phyloP scores from a whole-genome alignment of 345 rosid genomes.

The Noccaea bulbosa region DNA sequence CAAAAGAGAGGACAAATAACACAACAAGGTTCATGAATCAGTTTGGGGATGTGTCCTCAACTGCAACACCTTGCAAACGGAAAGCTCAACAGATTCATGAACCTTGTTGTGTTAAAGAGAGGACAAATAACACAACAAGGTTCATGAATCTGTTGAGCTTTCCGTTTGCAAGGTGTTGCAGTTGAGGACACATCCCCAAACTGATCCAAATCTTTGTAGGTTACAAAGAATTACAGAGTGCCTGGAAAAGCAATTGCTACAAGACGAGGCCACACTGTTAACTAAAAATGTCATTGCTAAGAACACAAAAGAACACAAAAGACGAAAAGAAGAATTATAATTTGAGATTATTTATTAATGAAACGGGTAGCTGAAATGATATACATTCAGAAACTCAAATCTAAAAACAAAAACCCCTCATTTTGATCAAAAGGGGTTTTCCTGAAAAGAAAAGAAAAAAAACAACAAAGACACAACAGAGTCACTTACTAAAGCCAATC shows the following conservation, averaged over 20 bases:
- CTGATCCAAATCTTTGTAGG: not conserved
- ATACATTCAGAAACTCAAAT: constrained; percentile 61
- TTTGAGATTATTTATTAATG: constrained; percentile 50
- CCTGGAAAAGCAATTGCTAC: constrained; percentile 3
- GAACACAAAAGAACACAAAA: not conserved
- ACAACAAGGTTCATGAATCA: too few species aligned
- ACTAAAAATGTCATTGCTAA: not conserved
- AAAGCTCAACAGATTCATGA: not conserved
- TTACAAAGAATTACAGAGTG: not conserved
- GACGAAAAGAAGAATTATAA: not conserved
- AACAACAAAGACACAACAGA: constrained; percentile 48
- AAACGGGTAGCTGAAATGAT: constrained; percentile 68
- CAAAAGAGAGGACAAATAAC: not conserved
- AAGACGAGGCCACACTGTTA: not conserved
- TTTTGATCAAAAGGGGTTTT: constrained; percentile 48
- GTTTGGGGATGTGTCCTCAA: not conserved
- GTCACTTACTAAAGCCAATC: constrained; percentile 61
- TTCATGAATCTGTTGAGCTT: not conserved
- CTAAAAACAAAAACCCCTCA: constrained; percentile 60
- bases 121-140: not conserved
- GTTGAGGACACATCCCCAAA: not conserved
- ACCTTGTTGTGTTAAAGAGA: not conserved
- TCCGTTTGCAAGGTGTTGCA: not conserved
- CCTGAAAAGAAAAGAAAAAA: constrained; percentile 41
- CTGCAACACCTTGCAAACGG: not conserved